These are phyloP conservation scores for Pythium diclinum DNA, from an alignment of 352 stramenopile species.

Conservation along the genomic window DNA sequence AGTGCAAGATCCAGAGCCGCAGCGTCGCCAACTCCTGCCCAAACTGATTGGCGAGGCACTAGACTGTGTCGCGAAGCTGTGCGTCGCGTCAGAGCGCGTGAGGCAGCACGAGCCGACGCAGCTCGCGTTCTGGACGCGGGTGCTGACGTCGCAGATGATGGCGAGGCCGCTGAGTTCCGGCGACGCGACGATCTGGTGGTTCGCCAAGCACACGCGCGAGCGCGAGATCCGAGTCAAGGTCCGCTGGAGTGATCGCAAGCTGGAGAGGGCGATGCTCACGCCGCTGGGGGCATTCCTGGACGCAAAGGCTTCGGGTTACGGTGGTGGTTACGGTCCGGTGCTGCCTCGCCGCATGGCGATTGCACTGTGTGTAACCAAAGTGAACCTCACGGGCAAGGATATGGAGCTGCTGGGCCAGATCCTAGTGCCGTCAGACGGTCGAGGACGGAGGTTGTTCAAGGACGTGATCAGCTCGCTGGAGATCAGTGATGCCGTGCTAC, in stretches of 20 bases:
- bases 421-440: neutral
- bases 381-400: slow-evolving; percentile 7
- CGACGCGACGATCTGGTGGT: slow-evolving; percentile 16
- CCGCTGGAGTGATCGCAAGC: slow-evolving; percentile 7
- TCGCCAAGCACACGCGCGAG: slow-evolving; percentile 12
- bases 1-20: slow-evolving; percentile 6
- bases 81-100: slow-evolving; percentile 5
- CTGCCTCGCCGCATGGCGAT: slow-evolving; percentile 6
- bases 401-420: slow-evolving; percentile 15
- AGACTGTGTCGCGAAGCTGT: slow-evolving; percentile 7
- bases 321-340: neutral
- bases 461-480: slow-evolving; percentile 9
- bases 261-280: slow-evolving; percentile 11
- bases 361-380: slow-evolving; percentile 12
- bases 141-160: slow-evolving; percentile 24
- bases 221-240: slow-evolving; percentile 16
- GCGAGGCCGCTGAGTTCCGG: slow-evolving; percentile 7
- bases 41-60: slow-evolving; percentile 2
- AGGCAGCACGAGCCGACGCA: slow-evolving; percentile 7
- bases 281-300: slow-evolving; percentile 7
- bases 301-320: neutral
- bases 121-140: slow-evolving; percentile 21
- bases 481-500: slow-evolving; percentile 11
- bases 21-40: neutral
- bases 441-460: slow-evolving; percentile 7